phyloP scores from a whole-genome alignment of 805 yeast species.

The Wickerhamomyces kurtzmanii region DNA sequence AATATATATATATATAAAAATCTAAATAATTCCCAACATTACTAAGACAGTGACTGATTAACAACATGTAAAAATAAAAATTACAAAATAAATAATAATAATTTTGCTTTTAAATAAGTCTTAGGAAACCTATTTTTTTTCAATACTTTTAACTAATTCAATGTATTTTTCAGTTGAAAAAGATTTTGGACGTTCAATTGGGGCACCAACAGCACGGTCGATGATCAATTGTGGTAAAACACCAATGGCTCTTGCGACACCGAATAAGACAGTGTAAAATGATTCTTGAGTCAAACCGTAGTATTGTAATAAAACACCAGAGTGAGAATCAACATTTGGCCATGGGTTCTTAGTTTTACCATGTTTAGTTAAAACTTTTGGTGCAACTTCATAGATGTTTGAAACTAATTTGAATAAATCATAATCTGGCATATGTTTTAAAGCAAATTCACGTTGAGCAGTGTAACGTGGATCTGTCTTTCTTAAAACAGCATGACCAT shows the following conservation, averaged over 20 bases:
- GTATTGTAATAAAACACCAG: slow-evolving; percentile 79
- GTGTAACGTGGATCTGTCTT: slow-evolving; percentile 84
- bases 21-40: too few relatives aligned
- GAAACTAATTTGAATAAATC: slow-evolving; percentile 73
- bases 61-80: too few relatives aligned
- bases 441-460: slow-evolving; percentile 79
- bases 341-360: slow-evolving; percentile 91
- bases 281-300: slow-evolving; percentile 77
- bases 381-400: slow-evolving; percentile 74
- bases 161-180: slow-evolving; percentile 90
- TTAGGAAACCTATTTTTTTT: slow-evolving; percentile 13
- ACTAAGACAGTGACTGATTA: too few relatives aligned
- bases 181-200: slow-evolving; percentile 87
- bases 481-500: slow-evolving; percentile 83
- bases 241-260: slow-evolving; percentile 83
- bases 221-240: slow-evolving; percentile 77
- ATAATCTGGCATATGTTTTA: slow-evolving; percentile 67
- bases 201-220: slow-evolving; percentile 74
- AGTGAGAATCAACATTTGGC: slow-evolving; percentile 87
- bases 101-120: too few relatives aligned
- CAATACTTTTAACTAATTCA: slow-evolving; percentile 54
- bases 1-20: too few relatives aligned
- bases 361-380: slow-evolving; percentile 69
- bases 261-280: slow-evolving; percentile 80
- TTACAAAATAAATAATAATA: too few relatives aligned